A percentile compares a stretch with the other conserved stretches of the same genome.
Evolutionary conservation across 805 yeast species (phyloP).

Genomic region (Maudiozyma turicensis): DNA sequence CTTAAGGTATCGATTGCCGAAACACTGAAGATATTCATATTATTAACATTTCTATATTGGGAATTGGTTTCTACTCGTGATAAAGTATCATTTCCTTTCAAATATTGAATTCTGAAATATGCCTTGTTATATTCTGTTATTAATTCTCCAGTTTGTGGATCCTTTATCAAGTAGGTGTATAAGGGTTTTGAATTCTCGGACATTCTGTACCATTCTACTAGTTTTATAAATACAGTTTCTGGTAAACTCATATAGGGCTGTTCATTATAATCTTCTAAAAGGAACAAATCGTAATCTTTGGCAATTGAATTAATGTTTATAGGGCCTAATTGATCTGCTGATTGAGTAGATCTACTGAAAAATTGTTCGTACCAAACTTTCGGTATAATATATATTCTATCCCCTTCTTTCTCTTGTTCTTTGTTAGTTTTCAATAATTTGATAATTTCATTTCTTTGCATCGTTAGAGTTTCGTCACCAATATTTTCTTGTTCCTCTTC

Average conservation of each 20-base stretch:
- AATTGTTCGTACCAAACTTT: conserved; percentile 36
- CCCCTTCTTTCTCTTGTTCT: conserved; percentile 35
- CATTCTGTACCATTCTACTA: conserved; percentile 48
- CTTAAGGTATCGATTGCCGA: conserved; percentile 28
- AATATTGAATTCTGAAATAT: conserved; percentile 29
- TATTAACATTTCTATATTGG: conserved; percentile 6
- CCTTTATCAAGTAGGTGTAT: conserved; percentile 28
- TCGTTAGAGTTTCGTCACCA: not conserved
- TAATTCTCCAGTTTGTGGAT: conserved; percentile 20
- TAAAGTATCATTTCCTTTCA: conserved; percentile 13
- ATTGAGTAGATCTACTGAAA: conserved; percentile 25
- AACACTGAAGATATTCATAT: conserved; percentile 23
- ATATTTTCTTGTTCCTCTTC: not conserved
- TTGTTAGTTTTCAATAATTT: conserved; percentile 9
- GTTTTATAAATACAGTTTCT: conserved; percentile 35
- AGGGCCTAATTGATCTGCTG: conserved; percentile 33
- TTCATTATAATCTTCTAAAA: conserved; percentile 21
- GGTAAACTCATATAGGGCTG: conserved; percentile 32
- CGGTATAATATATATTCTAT: conserved; percentile 40
- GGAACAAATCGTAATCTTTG: conserved; percentile 38
- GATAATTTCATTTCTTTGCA: conserved; percentile 16
- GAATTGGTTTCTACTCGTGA: conserved; percentile 2
- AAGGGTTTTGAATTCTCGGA: conserved; percentile 31
- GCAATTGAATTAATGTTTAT: conserved; percentile 38
- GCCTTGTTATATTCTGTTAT: conserved; percentile 31